These are phyloP conservation scores for Candida fluviatilis DNA, from an alignment of 805 yeast species.

Conservation along the genomic window DNA sequence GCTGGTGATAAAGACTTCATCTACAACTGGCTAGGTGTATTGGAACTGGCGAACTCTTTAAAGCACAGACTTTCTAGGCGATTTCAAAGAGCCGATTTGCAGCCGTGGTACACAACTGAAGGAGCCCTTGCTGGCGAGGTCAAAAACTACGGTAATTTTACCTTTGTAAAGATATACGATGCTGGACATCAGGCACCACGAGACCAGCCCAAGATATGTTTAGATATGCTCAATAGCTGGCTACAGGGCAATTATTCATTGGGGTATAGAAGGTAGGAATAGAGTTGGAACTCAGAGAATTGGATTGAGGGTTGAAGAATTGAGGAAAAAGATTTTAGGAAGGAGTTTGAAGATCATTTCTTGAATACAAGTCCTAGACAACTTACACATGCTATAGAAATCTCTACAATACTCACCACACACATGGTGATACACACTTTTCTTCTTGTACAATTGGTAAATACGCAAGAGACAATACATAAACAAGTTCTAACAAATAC, in stretches of 20 bases:
- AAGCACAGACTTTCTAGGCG: slow-evolving; percentile 21
- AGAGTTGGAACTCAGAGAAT: no score
- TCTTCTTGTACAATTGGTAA: no score
- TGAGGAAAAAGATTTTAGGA: no score
- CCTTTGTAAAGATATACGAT: slow-evolving; percentile 31
- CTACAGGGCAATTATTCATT: slow-evolving; percentile 19
- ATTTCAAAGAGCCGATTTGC: slow-evolving; percentile 8
- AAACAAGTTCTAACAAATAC: no score
- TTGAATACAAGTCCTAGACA: not conserved
- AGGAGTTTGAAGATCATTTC: no score
- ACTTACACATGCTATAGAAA: not conserved
- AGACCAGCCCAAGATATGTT: slow-evolving; percentile 31
- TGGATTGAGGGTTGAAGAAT: no score
- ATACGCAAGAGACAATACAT: no score
- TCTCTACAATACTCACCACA: not conserved
- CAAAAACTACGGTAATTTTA: slow-evolving; percentile 26
- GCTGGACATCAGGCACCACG: slow-evolving; percentile 39
- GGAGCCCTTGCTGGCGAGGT: slow-evolving; percentile 25
- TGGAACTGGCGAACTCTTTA: not conserved
- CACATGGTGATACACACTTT: no score
- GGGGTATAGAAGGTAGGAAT: not conserved
- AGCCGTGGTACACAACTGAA: slow-evolving; percentile 1
- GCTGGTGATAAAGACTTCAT: slow-evolving; percentile 1
- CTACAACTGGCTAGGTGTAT: not conserved
- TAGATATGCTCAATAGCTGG: slow-evolving; percentile 36